phyloP scores from a whole-genome alignment of 176 grass and related monocot genomes.

The Hordeum marinum region DNA sequence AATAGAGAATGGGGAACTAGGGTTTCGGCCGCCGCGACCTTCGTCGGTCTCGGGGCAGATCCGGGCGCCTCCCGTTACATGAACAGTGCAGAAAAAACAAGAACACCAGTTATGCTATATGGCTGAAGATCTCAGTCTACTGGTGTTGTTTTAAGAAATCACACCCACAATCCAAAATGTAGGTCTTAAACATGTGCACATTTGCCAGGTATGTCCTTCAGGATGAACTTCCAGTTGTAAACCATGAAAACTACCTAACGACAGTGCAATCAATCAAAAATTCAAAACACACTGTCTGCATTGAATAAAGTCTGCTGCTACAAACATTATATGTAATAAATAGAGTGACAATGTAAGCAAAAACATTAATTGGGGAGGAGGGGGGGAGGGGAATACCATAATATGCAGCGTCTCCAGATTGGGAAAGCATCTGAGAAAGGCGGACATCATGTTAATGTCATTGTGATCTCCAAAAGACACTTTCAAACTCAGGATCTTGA shows the following conservation, averaged over 20 bases:
- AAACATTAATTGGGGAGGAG: too few species aligned
- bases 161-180: background rate
- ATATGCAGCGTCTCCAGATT: background rate
- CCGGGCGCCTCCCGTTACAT: too few species aligned
- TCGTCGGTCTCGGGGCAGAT: too few species aligned
- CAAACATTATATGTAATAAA: too few species aligned
- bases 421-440: background rate
- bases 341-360: too few species aligned
- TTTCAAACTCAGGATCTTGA: background rate
- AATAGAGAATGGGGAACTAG: too few species aligned
- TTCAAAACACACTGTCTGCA: too few species aligned
- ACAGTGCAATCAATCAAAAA: too few species aligned
- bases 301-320: too few species aligned
- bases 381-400: background rate
- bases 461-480: background rate
- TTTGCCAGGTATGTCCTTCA: background rate
- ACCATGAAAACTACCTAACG: too few species aligned
- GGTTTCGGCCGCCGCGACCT: too few species aligned
- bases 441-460: background rate
- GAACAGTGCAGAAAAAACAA: background rate
- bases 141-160: background rate
- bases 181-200: background rate
- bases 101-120: background rate
- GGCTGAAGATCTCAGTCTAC: background rate
- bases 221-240: background rate